Conservation (phyloP, 345 rosid species). For the Hypericum androsaemum region DNA sequence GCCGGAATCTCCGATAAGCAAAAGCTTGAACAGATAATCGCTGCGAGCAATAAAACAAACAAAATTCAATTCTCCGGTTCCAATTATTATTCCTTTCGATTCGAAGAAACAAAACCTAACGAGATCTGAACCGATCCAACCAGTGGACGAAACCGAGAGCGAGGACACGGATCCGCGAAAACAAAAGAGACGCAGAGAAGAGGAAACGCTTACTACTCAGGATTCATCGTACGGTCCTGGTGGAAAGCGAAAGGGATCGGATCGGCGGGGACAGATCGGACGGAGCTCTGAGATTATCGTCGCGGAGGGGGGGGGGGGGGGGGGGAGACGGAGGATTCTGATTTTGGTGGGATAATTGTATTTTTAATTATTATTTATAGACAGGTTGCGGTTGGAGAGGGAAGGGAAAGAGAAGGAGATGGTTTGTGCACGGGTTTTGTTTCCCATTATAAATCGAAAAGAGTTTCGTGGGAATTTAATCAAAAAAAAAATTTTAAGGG, state of each 20-base stretch:
- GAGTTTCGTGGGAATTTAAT: no score
- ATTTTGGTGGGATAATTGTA: no score
- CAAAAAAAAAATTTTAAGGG: no score
- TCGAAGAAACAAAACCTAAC: neutral
- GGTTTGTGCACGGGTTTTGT: no score
- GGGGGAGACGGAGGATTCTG: neutral
- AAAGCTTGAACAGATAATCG: slow-evolving; percentile 29
- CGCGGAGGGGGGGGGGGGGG: neutral
- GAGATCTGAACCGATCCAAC: slow-evolving; percentile 17
- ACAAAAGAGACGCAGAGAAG: neutral
- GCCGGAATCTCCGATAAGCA: slow-evolving; percentile 30
- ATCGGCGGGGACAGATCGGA: slow-evolving; percentile 11
- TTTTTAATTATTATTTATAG: no score
- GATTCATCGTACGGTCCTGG: slow-evolving; percentile 46
- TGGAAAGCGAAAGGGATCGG: no score
- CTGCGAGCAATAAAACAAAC: slow-evolving; percentile 7
- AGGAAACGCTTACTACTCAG: slow-evolving; percentile 63
- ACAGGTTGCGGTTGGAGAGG: neutral
- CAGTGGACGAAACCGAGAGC: neutral
- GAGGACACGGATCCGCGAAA: slow-evolving; percentile 21
- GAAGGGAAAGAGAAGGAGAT: slow-evolving; percentile 15
- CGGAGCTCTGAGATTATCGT: slow-evolving; percentile 12
- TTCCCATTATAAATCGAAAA: no score
- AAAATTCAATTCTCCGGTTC: neutral
- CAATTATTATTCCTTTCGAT: neutral